Conservation (phyloP, 2,329 filamentous ascomycete species). For the Exophiala phaeomuriformis region DNA sequence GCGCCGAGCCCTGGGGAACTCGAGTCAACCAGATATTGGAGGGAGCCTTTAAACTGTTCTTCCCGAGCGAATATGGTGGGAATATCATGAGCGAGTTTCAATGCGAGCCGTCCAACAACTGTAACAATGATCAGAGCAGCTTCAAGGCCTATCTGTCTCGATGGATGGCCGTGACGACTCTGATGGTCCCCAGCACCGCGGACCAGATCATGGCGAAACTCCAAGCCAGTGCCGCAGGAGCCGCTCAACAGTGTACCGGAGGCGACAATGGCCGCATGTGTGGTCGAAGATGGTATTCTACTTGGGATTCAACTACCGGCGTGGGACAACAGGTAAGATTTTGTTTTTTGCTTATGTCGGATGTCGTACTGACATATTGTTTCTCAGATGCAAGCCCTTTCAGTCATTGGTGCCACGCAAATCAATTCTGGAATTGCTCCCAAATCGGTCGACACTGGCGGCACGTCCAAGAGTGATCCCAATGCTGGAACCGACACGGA, state of each 20-base stretch:
- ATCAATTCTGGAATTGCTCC: slow-evolving; percentile 42
- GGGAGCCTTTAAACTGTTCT: slow-evolving; percentile 44
- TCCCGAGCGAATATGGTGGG: slow-evolving; percentile 40
- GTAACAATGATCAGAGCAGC: slow-evolving; percentile 63
- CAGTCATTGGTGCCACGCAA: slow-evolving; percentile 56
- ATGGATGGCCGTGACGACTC: slow-evolving; percentile 55
- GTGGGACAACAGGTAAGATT: slow-evolving; percentile 53
- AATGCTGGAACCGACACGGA: slow-evolving; percentile 30
- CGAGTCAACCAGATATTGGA: slow-evolving; percentile 52
- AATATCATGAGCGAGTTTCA: slow-evolving; percentile 58
- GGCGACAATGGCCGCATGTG: slow-evolving; percentile 54
- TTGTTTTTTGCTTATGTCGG: not conserved
- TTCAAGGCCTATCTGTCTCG: slow-evolving; percentile 66
- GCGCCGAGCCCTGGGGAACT: slow-evolving; percentile 48
- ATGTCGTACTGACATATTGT: slow-evolving; percentile 2
- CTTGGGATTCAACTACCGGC: slow-evolving; percentile 53
- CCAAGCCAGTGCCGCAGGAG: slow-evolving; percentile 51
- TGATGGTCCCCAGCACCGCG: slow-evolving; percentile 55
- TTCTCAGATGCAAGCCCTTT: slow-evolving; percentile 53
- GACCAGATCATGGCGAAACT: slow-evolving; percentile 53
- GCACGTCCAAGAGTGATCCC: slow-evolving; percentile 42
- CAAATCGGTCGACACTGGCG: slow-evolving; percentile 50
- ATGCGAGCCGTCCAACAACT: slow-evolving; percentile 55
- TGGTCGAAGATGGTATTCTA: slow-evolving; percentile 55
- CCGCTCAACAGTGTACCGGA: slow-evolving; percentile 56